Evolutionary conservation across 2,329 filamentous ascomycete species (phyloP), one percentile per base, ranked within the genome.

Genomic region (Trichoderma oligosporum): DNA sequence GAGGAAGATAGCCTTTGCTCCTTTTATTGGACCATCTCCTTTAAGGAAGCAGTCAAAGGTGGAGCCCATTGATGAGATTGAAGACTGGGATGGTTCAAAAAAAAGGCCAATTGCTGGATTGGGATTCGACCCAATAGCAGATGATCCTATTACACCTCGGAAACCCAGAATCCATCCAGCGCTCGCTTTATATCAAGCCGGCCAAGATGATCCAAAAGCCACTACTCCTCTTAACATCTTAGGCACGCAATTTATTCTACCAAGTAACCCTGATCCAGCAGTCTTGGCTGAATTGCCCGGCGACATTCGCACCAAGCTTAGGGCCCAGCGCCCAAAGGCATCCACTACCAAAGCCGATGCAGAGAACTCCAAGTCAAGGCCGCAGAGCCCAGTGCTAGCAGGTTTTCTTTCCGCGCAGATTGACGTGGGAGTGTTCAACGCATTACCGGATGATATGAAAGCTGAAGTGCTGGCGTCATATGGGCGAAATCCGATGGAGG

Each of bases 241-340:
- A 3, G 91, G 93, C 2, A 96, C 93, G 0, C 94, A 99, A 66
- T 99, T 99, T 66, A 83, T 97, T 45, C 78, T 99, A 64, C 94
- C 94, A 0, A 82, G 82, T 1, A 89, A 96, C 63, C 82, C 89
- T 2, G 94, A 99, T 67, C 85, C 87, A 0, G 77, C 80, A n/a
- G 87, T 96, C 0, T 73, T 97, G 3, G 88, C 88, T 1, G 91
- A 95, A 66, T 78, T 99, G 3, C 93, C 93, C 0, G 79, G 78
- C 29, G 90, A 96, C 67, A 96, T 97, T 61, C 82, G 90, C 59
- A 85, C 83, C 29, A 89, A 83, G 66, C 79, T 97, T 8, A 78
- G 88, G 60, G 81, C 80, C 7, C 86, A 87, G 65, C 76, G 74
- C 57, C 68, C 68, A 8, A 66, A 63, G n/a, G 11, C 60, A 1